Percentiles rank a stretch among this genome's conserved stretches.
phyloP scores from a whole-genome alignment of 1,284 basidiomycete genomes.

The Ceratobasidium sp. region DNA sequence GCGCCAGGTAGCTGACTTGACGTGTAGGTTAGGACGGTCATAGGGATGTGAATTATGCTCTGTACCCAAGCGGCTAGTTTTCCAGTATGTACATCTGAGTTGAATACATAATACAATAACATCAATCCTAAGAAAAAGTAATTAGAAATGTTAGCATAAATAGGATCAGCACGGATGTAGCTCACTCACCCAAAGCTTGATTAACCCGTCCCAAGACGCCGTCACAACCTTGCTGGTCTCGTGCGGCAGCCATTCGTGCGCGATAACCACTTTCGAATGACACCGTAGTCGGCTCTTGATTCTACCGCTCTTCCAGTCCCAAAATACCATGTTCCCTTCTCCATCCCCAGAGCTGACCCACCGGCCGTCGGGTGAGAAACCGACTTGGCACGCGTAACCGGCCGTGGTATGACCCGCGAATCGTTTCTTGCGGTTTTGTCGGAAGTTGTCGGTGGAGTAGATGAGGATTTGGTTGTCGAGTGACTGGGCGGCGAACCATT shows the following conservation, averaged over 20 bases:
- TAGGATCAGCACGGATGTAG: no score
- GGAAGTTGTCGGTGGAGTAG: conserved; percentile 97
- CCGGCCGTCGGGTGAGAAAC: conserved; percentile 97
- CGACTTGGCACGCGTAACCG: conserved; percentile 96
- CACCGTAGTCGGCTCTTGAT: conserved; percentile 91
- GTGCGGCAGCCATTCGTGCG: conserved; percentile 98
- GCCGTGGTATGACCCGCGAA: conserved; percentile 97
- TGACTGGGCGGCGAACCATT: conserved; percentile 97
- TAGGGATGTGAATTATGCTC: no score
- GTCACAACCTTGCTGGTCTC: conserved; percentile 98
- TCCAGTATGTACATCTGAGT: no score
- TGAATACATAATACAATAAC: no score
- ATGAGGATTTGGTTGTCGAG: conserved; percentile 98
- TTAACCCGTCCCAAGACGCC: conserved; percentile 96
- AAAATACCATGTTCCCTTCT: conserved; percentile 95
- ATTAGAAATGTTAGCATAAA: no score
- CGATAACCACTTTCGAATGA: conserved; percentile 95
- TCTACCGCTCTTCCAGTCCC: conserved; percentile 99
- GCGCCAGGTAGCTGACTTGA: no score
- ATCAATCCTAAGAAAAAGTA: no score
- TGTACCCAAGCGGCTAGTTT: no score
- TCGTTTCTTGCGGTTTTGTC: conserved; percentile 97
- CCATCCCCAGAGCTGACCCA: conserved; percentile 98
- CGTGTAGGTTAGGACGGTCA: no score
- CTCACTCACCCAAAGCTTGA: conserved; percentile 87